Percentiles rank a stretch among this genome's conserved stretches.
Evolutionary conservation across 2,329 filamentous ascomycete species (phyloP).

Genomic region (Aspergillus niger): DNA sequence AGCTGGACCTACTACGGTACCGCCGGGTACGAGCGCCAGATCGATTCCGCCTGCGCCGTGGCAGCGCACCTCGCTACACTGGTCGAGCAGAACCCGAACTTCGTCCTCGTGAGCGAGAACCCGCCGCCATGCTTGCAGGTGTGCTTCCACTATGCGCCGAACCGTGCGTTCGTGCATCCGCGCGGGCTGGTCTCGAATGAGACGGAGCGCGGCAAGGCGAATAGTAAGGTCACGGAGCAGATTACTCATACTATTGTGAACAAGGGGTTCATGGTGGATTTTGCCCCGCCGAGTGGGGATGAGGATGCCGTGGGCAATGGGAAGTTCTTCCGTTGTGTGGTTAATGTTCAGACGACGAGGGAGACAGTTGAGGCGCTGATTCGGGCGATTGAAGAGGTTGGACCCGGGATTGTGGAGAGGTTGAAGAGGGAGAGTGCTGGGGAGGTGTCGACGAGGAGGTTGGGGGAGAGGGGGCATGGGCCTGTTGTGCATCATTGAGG

Average conservation of each 20-base stretch:
- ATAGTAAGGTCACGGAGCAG: slow-evolving; percentile 58
- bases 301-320: slow-evolving; percentile 57
- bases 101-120: slow-evolving; percentile 71
- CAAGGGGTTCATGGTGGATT: slow-evolving; percentile 71
- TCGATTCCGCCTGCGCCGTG: slow-evolving; percentile 72
- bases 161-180: slow-evolving; percentile 51
- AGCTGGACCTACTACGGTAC: slow-evolving; percentile 88
- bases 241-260: slow-evolving; percentile 58
- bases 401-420: slow-evolving; percentile 34
- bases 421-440: slow-evolving; percentile 27
- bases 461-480: slow-evolving; percentile 37
- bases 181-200: slow-evolving; percentile 37
- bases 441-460: slow-evolving; percentile 25
- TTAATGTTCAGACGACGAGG: slow-evolving; percentile 62
- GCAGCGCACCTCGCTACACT: slow-evolving; percentile 68
- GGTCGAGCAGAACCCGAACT: slow-evolving; percentile 59
- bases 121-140: slow-evolving; percentile 89
- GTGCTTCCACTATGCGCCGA: slow-evolving; percentile 82
- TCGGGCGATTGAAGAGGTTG: slow-evolving; percentile 57
- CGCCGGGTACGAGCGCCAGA: slow-evolving; percentile 67
- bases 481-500: slow-evolving; percentile 33
- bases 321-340: slow-evolving; percentile 69
- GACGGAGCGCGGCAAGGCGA: slow-evolving; percentile 45
- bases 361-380: slow-evolving; percentile 66
- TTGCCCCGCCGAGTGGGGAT: slow-evolving; percentile 55